Percentiles rank a stretch among this genome's conserved stretches.
phyloP scores from a whole-genome alignment of 208 protist species.

The Crithidia fasciculata region DNA sequence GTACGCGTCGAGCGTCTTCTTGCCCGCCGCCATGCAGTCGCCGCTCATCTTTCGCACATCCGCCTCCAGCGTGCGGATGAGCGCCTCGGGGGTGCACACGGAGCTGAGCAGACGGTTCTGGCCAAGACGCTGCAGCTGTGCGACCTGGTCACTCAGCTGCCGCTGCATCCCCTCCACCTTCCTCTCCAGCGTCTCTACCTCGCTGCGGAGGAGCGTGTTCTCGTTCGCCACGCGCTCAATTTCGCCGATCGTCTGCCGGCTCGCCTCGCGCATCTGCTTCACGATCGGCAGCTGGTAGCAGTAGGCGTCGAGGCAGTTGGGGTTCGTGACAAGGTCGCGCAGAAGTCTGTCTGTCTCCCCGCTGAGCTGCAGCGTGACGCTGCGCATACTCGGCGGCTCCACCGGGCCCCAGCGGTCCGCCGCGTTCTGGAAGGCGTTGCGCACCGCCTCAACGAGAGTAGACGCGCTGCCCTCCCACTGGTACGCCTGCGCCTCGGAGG shows the following conservation, averaged over 20 bases:
- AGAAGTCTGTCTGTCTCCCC: conserved; percentile 69
- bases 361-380: conserved; percentile 46
- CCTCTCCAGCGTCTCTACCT: conserved; percentile 51
- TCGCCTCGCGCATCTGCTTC: conserved; percentile 78
- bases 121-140: conserved; percentile 48
- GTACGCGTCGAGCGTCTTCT: conserved; percentile 48
- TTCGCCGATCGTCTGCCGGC: conserved; percentile 55
- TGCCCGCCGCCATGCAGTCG: conserved; percentile 41
- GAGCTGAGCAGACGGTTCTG: conserved; percentile 52
- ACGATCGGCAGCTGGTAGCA: conserved; percentile 83
- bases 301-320: conserved; percentile 87
- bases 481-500: conserved; percentile 32
- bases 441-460: conserved; percentile 66
- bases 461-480: conserved; percentile 65
- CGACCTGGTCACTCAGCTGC: conserved; percentile 55
- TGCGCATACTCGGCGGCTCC: conserved; percentile 63
- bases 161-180: conserved; percentile 59
- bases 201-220: conserved; percentile 52
- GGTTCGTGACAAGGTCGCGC: conserved; percentile 66
- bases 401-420: conserved; percentile 73
- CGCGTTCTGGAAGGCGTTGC: conserved; percentile 73
- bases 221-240: conserved; percentile 64
- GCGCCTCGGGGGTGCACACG: conserved; percentile 62
- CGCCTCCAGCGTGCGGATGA: conserved; percentile 67
- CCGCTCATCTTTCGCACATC: conserved; percentile 57